Evolutionary conservation across 805 yeast species (phyloP), one percentile per base, ranked within the genome.

Genomic region (Candida adriatica): DNA sequence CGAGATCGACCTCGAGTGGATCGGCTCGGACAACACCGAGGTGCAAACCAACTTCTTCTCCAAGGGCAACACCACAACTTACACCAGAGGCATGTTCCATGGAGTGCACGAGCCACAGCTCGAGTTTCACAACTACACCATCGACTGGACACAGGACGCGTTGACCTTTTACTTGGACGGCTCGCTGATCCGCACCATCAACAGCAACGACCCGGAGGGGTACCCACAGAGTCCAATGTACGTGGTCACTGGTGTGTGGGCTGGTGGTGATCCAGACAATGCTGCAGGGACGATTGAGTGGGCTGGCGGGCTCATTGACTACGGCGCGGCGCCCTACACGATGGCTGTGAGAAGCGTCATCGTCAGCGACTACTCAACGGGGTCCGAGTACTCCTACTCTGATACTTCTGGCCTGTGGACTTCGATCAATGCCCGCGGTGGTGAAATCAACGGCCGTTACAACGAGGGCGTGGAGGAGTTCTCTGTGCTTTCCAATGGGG

Each of bases 191-290:
- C 75, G 96, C 63, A 70, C 82, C 2, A 59, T 88, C 33, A 26
- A 49, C 8, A 65, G 73, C 35, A 58, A 62, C 34, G 62, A 77
- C 15, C 51, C 72, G 13, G 68, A 74, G 49, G 94, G 94, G 5
- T 88, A 72, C 56, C 96, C 96, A 26, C 95, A 87, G 60, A 63
- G 86, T n/a, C 96, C 96, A 29, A 84, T 87, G 88, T 68, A 62
- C 42, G 53, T 81, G 9, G 67, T 62, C 51, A 62, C 73, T 39
- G 90, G 92, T 42, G 59, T 75, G 19, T 81, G 92, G 90, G 87
- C 87, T 4, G 90, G 88, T 47, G 92, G 92, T 53, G 87, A 80
- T 55, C 61, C 81, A 18, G 45, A 61, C 16, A 79, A 79, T 46
- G 61, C 66, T 6, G 61, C 62, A 23, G 90, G 90, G 30, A 79